Base-by-base conservation (phyloP, 305 asterid genomes). In the Fraxinus latifolia region DNA sequence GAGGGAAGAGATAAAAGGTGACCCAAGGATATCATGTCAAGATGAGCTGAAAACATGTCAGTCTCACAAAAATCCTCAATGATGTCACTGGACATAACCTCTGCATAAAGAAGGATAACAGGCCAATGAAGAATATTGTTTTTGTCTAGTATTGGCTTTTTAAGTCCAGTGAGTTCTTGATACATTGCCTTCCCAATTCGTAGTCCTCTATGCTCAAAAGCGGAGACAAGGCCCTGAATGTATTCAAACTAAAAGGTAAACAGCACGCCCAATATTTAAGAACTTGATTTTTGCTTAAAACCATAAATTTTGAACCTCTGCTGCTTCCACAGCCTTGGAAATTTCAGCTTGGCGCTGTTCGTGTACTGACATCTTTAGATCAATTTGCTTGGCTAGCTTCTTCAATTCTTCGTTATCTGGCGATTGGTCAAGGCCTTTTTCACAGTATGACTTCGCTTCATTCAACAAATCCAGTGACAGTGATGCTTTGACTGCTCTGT, bases 81-180 rank as follows among this genome's bases (percentile, higher is more conserved):
- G 80, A 94, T 77, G 86, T 96, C 97, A 77, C 97, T 92, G 87
- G 97, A 96, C 99, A 93, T 93, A 80, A 90, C 92, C 88, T 96
- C 97, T 12, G 97, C 89, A 89, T 96, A 96, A 67, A 93, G 94
- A 86, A 96, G 83, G 72, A 94, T 75, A 85, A 92, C 97, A 15
- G 99, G 96, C 99, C 99, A 96, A 83, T 93, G 99, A 84, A 96
- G 93, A 86, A 94, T 92, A 74, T 90, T 93, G 87, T 82, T 84
- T 50, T 84, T 89, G 86, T 94, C 97, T 34, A 92, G 87, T 77
- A 87, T 79, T 53, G 97, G 97, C 74, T 86, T 93, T 86, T 94
- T 94, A 31, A 84, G 55, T 77, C 99, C 97, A 23, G 92, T 93
- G 81, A 92, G 97, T 83, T 94, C 99, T 81, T 89, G 97, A 88